These are phyloP conservation scores for Amanita subjunquillea DNA, from an alignment of 768 basidiomycete genomes.

Conservation along the genomic window DNA sequence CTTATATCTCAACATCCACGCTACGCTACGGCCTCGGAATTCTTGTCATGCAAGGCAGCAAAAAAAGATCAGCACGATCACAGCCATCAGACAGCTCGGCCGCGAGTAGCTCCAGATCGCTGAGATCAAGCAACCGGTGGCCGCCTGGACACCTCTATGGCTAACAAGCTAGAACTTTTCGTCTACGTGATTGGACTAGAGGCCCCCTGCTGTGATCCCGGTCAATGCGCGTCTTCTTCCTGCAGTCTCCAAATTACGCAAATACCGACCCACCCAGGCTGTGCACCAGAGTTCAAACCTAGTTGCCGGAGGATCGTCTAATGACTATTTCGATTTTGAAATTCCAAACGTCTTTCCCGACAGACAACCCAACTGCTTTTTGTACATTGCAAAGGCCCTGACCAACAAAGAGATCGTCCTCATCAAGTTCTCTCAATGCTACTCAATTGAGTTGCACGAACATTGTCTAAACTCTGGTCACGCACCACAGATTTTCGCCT, in stretches of 20 bases:
- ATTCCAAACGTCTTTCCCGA: background rate
- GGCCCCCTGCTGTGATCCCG: background rate
- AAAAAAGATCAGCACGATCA: too few species aligned
- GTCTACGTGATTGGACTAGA: too few species aligned
- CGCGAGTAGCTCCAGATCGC: too few species aligned
- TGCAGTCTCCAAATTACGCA: conserved; percentile 9
- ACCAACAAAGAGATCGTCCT: conserved; percentile 1
- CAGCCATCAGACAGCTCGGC: too few species aligned
- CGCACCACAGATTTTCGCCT: conserved; percentile 13
- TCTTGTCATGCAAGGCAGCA: too few species aligned
- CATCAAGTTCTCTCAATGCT: conserved; percentile 12
- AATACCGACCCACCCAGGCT: background rate
- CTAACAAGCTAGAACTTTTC: too few species aligned
- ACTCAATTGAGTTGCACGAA: conserved; percentile 11
- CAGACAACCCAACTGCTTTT: conserved; percentile 1
- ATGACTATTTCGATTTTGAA: conserved; percentile 5
- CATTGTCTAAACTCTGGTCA: conserved; percentile 10
- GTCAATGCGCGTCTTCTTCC: background rate
- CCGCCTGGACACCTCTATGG: too few species aligned
- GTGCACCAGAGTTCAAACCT: too few species aligned
- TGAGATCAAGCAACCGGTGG: too few species aligned
- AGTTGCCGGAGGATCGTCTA: background rate
- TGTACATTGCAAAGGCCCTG: conserved; percentile 4
- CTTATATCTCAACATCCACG: too few species aligned
- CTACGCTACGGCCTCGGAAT: too few species aligned